A percentile compares a stretch with the other conserved stretches of the same genome.
phyloP scores from a whole-genome alignment of 495 filamentous ascomycete species.

The Thermothielavioides terrestris region DNA sequence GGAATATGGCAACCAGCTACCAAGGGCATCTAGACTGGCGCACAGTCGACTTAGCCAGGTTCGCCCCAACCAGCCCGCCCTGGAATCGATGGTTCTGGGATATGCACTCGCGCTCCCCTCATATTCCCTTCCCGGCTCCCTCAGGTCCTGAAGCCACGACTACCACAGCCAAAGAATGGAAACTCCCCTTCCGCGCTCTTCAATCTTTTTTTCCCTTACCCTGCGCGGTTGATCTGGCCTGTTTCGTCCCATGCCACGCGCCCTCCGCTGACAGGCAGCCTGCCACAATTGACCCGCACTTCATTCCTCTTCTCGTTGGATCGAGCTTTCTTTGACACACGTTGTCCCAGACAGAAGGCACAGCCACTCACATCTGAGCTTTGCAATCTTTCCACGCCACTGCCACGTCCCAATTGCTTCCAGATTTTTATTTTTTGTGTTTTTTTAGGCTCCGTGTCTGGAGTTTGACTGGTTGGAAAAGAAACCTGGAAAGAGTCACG shows the following conservation, averaged over 20 bases:
- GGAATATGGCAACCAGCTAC: too few species aligned
- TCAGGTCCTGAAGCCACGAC: too few species aligned
- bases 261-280: slow-evolving; percentile 6
- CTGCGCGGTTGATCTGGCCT: slow-evolving; percentile 11
- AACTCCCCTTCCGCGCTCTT: too few species aligned
- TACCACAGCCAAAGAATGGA: too few species aligned
- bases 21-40: too few species aligned
- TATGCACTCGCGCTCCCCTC: background rate
- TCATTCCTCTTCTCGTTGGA: slow-evolving; percentile 11
- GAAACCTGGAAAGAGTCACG: too few species aligned
- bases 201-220: slow-evolving; percentile 21
- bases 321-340: slow-evolving; percentile 10
- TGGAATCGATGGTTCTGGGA: background rate
- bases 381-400: slow-evolving; percentile 7
- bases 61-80: too few species aligned
- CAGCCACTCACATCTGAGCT: slow-evolving; percentile 14
- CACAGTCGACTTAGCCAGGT: too few species aligned
- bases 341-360: slow-evolving; percentile 6
- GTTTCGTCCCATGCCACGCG: slow-evolving; percentile 9
- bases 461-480: slow-evolving; percentile 16
- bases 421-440: too few species aligned
- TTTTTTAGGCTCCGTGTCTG: slow-evolving; percentile 8
- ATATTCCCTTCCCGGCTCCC: too few species aligned
- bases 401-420: slow-evolving; percentile 13
- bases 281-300: slow-evolving; percentile 7